A percentile compares a stretch with the other conserved stretches of the same genome.
phyloP scores from a whole-genome alignment of 345 rosid genomes.

The Durio zibethinus region DNA sequence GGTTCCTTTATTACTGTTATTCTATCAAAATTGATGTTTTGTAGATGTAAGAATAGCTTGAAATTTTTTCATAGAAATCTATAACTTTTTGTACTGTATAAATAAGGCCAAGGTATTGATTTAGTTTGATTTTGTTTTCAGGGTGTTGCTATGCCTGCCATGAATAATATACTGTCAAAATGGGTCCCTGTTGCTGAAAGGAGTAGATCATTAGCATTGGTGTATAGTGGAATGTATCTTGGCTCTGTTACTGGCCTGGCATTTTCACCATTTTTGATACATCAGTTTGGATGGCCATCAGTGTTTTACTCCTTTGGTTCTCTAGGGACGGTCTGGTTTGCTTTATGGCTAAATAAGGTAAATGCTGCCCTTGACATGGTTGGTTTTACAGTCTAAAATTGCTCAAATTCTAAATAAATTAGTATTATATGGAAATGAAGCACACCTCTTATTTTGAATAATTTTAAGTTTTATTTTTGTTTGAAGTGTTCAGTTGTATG shows the following conservation, averaged over 20 bases:
- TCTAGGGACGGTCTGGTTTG: constrained; percentile 80
- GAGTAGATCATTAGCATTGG: constrained; percentile 86
- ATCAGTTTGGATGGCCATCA: constrained; percentile 91
- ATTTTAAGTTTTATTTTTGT: background rate
- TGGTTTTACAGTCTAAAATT: constrained; percentile 13
- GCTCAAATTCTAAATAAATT: background rate
- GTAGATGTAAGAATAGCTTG: background rate
- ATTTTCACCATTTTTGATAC: constrained; percentile 86
- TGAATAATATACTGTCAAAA: constrained; percentile 88
- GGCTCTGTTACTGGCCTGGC: constrained; percentile 96
- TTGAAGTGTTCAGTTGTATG: background rate
- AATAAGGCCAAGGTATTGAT: background rate
- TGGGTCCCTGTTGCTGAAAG: constrained; percentile 96
- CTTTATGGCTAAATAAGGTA: constrained; percentile 80
- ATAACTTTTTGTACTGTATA: background rate
- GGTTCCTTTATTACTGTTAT: constrained; percentile 3
- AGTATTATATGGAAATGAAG: background rate
- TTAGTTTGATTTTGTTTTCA: constrained; percentile 20
- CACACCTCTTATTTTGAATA: background rate
- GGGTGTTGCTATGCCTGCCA: constrained; percentile 99
- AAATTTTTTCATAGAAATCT: background rate
- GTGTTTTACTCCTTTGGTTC: constrained; percentile 95
- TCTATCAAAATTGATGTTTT: background rate
- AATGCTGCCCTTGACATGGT: background rate
- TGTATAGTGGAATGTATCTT: constrained; percentile 93